Evolutionary conservation across 1,284 basidiomycete genomes (phyloP).

Genomic region (Marasmius oreades): DNA sequence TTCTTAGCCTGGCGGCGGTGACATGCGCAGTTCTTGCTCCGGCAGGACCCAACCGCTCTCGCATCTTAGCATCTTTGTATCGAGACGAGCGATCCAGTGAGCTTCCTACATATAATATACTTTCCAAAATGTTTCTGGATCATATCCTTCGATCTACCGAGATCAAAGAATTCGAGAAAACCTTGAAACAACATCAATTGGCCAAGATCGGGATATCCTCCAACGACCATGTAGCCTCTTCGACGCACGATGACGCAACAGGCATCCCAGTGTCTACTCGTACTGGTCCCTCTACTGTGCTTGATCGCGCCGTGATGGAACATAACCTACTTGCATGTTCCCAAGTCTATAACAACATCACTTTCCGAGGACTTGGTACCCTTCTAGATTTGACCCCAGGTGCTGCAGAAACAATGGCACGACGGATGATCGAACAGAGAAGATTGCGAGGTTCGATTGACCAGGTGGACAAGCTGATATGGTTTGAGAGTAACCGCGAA

Average conservation of each 20-base stretch:
- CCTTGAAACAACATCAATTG: slow-evolving; percentile 89
- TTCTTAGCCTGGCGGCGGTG: slow-evolving; percentile 78
- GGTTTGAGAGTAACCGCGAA: slow-evolving; percentile 80
- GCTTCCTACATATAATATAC: slow-evolving; percentile 82
- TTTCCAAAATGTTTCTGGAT: slow-evolving; percentile 97
- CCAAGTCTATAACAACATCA: slow-evolving; percentile 93
- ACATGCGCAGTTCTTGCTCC: slow-evolving; percentile 97
- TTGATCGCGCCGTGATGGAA: slow-evolving; percentile 97
- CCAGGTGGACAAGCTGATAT: slow-evolving; percentile 90
- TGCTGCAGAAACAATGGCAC: slow-evolving; percentile 90
- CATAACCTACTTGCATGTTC: slow-evolving; percentile 96
- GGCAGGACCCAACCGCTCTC: slow-evolving; percentile 92
- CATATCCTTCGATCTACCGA: slow-evolving; percentile 90
- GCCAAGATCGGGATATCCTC: slow-evolving; percentile 84
- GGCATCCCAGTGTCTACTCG: slow-evolving; percentile 62
- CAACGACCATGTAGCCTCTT: slow-evolving; percentile 71
- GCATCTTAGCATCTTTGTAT: slow-evolving; percentile 88
- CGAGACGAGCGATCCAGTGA: slow-evolving; percentile 87
- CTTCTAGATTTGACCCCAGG: slow-evolving; percentile 82
- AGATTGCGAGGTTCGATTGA: slow-evolving; percentile 89
- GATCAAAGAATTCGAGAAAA: slow-evolving; percentile 85
- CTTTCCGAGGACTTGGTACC: slow-evolving; percentile 83
- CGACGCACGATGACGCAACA: slow-evolving; percentile 51
- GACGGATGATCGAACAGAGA: slow-evolving; percentile 96
- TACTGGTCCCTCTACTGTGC: slow-evolving; percentile 89